Evolutionary conservation across 2,329 filamentous ascomycete species (phyloP).

Genomic region (Aspergillus brunneoviolaceus): DNA sequence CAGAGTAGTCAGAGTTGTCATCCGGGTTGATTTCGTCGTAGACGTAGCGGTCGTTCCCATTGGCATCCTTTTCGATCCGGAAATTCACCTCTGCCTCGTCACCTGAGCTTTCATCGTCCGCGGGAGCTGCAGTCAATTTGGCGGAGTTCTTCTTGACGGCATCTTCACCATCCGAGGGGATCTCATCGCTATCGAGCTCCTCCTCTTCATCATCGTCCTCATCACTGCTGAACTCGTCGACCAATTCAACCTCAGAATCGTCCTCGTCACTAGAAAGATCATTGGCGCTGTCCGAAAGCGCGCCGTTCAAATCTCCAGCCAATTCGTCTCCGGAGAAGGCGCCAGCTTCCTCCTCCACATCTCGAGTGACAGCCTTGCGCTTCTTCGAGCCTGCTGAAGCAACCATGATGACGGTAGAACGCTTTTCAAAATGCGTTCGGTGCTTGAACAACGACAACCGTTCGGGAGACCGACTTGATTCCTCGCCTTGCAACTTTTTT

Average conservation of each 20-base stretch:
- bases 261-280: conserved; percentile 40
- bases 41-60: conserved; percentile 85
- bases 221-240: conserved; percentile 53
- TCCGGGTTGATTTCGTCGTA: conserved; percentile 92
- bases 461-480: conserved; percentile 5
- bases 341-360: conserved; percentile 51
- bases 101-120: conserved; percentile 19
- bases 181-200: conserved; percentile 52
- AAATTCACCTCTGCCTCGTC: conserved; percentile 53
- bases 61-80: conserved; percentile 73
- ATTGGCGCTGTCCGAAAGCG: conserved; percentile 44
- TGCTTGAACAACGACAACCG: neutral
- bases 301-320: conserved; percentile 44
- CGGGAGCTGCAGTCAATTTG: conserved; percentile 18
- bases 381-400: conserved; percentile 53
- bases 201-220: conserved; percentile 52
- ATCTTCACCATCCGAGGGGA: conserved; percentile 48
- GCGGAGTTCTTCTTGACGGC: conserved; percentile 39
- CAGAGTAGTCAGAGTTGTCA: conserved; percentile 94
- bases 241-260: conserved; percentile 54
- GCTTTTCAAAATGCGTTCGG: neutral
- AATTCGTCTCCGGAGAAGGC: conserved; percentile 63
- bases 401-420: conserved; percentile 30
- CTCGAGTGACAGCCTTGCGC: conserved; percentile 62
- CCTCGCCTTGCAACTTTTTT: conserved; percentile 10